Base-by-base conservation (phyloP, 208 protist species). In the Trypanosoma brucei region DNA sequence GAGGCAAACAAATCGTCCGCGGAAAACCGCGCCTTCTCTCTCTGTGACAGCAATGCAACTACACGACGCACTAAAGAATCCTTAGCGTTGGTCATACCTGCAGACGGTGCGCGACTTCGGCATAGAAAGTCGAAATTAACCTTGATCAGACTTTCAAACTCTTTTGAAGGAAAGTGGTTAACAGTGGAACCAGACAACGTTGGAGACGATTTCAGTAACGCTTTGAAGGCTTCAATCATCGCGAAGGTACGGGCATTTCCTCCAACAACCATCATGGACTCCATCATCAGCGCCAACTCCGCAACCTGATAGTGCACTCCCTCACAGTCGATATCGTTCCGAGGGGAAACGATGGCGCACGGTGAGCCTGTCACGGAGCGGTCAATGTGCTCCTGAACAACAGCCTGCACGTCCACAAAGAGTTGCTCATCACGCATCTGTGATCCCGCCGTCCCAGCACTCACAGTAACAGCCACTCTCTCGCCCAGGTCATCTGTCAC, bases 51-150 rank as follows among this genome's bases (percentile, higher is more conserved):
- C 42, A 84, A 50, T 31, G 76, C 70, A 4, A 82, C 69, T 33
- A 88, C 71, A 51, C 83, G 82, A 31, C 74, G 67, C n/a, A 84
- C 66, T 9, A 90, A 72, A n/a, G 68, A 68, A 22, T 85, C 72
- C 59, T 90, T 89, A 34, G 86, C 83, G 66, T 90, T 75, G 13
- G 70, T 68, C 86, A 92, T 92, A 34, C 86, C 83, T 14, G 79
- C 70, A 44, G 75, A 83, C 13, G 82, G 75, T 58, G 74, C 81
- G 1, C 86, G 79, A 59, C 73, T 76, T 48, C 78, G 75, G n/a
- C 71, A 68, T 39, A 92, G 45, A 74, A 86, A 90, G 37, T 76
- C 75, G 57, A 86, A 92, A 61, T 92, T 92, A 38, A 59, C 64
- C 54, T 88, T 71, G 36, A 92, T 74, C 13, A 89, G 59, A 53